Evolutionary conservation across 495 filamentous ascomycete genomes (phyloP), one percentile per base, ranked within the genome.

Genomic region (Lepidopterella palustris): DNA sequence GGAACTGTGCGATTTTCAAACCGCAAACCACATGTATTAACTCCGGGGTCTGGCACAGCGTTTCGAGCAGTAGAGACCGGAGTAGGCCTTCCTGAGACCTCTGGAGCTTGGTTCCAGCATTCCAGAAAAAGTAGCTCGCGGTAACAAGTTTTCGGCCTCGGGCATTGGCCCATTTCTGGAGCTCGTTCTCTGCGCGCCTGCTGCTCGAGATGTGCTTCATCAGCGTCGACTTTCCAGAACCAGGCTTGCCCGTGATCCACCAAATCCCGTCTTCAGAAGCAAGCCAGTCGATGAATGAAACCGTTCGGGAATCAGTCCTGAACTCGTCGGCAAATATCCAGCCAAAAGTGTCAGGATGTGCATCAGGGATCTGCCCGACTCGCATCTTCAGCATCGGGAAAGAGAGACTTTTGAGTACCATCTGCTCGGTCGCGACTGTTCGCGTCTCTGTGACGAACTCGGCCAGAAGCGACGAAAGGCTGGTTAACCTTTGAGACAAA

Each of bases 51-150:
- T 3, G 3, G 0, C 28, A 3, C 18, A 57, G 26, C 21, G 50
- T 23, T 47, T 79, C 62, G 31, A 68, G 76, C 13, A 80, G 65
- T 0, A 82, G 60, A 0, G 72, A 62, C 13, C 68, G 70, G 0
- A 79, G 63, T 6, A 82, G 62, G 0, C 78, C 80, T 28, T 69
- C 56, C 13, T 73, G 68, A 4, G 74, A 77, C 54, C 72, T 75
- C 53, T 78, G 74, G 21, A 74, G 35, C 3, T 29, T 26, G 1
- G 51, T 68, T 0, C 77, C 76, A 0, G 72, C 45, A 45, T 58
- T 70, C 74, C 76, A 80, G 62, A 80, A 81, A 59, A 74, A 81
- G 63, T 77, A 79, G 18, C 51, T 59, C 2, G 73, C 72, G 20
- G 70, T 58, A 4, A 57, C 48, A 8, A 65, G 42, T n/a, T 26